A percentile compares a stretch with the other conserved stretches of the same genome.
These are phyloP conservation scores for Trichocomaceae sp. DNA, from an alignment of 2,329 filamentous ascomycete genomes.

Conservation along the genomic window DNA sequence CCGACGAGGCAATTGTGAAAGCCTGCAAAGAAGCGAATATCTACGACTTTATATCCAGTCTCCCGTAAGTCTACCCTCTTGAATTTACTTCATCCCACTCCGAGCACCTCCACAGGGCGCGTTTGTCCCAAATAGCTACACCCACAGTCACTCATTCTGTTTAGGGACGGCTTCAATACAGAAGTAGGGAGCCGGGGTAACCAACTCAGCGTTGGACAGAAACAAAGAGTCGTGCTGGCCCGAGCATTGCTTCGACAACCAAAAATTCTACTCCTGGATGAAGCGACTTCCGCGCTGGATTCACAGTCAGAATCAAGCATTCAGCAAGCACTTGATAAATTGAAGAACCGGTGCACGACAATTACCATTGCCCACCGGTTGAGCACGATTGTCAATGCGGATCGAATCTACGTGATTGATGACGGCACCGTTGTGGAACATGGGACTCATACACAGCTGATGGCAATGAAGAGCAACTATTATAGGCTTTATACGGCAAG, in stretches of 20 bases:
- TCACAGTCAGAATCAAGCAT: constrained; percentile 81
- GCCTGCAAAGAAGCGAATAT: constrained; percentile 81
- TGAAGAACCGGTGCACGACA: constrained; percentile 72
- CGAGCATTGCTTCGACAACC: constrained; percentile 70
- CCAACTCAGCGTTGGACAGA: constrained; percentile 75
- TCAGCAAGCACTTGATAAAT: constrained; percentile 73
- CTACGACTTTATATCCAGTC: constrained; percentile 71
- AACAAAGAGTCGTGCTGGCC: constrained; percentile 72
- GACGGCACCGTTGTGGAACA: constrained; percentile 71
- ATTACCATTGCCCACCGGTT: constrained; percentile 85
- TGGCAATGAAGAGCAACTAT: constrained; percentile 38
- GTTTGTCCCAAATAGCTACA: constrained; percentile 49
- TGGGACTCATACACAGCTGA: constrained; percentile 66
- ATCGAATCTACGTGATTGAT: constrained; percentile 84
- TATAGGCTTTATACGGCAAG: background rate
- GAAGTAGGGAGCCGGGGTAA: constrained; percentile 62
- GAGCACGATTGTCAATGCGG: constrained; percentile 76
- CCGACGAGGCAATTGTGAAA: constrained; percentile 56
- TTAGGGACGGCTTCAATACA: constrained; percentile 59
- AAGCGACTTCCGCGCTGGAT: constrained; percentile 79
- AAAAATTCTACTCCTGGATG: constrained; percentile 74
- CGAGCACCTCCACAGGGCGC: background rate
- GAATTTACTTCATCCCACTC: too few species aligned
- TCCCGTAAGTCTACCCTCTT: constrained; percentile 49
- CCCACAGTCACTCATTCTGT: constrained; percentile 51